Evolutionary conservation across 2,329 filamentous ascomycete species (phyloP).

Genomic region (Pseudogymnoascus sp.): DNA sequence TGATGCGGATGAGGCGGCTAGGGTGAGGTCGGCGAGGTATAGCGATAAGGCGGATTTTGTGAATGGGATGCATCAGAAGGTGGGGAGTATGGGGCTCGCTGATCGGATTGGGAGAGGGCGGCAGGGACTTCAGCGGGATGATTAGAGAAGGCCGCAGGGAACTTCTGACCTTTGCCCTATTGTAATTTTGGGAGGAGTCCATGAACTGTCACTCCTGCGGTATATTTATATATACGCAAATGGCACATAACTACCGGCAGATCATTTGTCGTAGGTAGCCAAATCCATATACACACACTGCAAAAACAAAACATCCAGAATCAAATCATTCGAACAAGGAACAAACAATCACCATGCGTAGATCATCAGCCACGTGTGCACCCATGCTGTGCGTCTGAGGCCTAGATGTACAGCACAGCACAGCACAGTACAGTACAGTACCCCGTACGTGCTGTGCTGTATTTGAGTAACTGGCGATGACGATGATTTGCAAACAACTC

Average conservation of each 20-base stretch:
- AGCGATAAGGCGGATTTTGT: constrained; percentile 58
- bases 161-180: neutral
- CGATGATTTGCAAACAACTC: neutral
- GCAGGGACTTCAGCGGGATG: constrained; percentile 38
- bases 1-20: constrained; percentile 57
- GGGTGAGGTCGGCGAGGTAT: constrained; percentile 49
- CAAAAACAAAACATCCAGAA: neutral
- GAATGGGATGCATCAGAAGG: constrained; percentile 52
- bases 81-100: constrained; percentile 41
- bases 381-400: neutral
- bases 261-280: neutral
- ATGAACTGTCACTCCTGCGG: neutral
- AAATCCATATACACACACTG: neutral
- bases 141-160: constrained; percentile 25
- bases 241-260: neutral
- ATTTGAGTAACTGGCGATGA: neutral
- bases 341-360: neutral
- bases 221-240: neutral
- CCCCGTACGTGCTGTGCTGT: neutral
- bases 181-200: neutral
- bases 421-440: neutral
- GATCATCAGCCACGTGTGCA: constrained; percentile 3
- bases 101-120: constrained; percentile 43
- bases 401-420: neutral
- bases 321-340: neutral